Base-by-base conservation (phyloP, 2,329 filamentous ascomycete species). In the Tolypocladium paradoxum region DNA sequence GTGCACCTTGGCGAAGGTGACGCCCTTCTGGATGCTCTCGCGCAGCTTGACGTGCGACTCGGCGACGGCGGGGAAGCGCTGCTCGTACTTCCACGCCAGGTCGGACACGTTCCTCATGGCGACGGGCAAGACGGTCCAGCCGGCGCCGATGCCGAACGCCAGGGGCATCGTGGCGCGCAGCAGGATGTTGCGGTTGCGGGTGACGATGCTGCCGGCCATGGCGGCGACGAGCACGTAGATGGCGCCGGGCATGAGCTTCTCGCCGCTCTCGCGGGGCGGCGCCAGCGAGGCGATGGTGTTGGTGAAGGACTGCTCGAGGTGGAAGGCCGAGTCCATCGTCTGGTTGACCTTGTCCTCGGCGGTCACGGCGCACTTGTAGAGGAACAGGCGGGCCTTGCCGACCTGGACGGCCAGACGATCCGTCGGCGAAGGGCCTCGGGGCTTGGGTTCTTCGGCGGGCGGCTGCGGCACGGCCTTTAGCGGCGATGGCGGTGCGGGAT, bases 131-230 rank as follows among this genome's bases (percentile, higher is more conserved):
- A 96, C 84, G 56, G 84, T 77, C 83, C 90, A 93, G 55, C 88
- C 90, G 53, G 90, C 88, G 53, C 84, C 84, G 57, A 95, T 74
- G 60, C 91, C 93, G 45, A 96, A 82, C 22, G 85, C 84, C 49
- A 92, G 71, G 12, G 93, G 93, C 2, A 88, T 79, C 2, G 84
- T 76, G 52, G 85, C 84, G 60, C 93, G 84, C 52, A 99, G 75
- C 57, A 96, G 69, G 57, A 97, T 79, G 70, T 87, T 91, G 62
- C 92, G 84, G 76, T 95, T 95, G 58, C 92, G 84, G 53, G 88
- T 83, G 53, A 96, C 76, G 68, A 99, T 97, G 70, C 84, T 90
- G 61, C 92, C 93, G 36, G 93, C 89, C 91, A 99, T 96, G 63
- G 89, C 85, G 43, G 91, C 86, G 48, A 99, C 91, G 33, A 96